Conservation (phyloP, 2,329 filamentous ascomycete species). For the Aspergillus tamarii region DNA sequence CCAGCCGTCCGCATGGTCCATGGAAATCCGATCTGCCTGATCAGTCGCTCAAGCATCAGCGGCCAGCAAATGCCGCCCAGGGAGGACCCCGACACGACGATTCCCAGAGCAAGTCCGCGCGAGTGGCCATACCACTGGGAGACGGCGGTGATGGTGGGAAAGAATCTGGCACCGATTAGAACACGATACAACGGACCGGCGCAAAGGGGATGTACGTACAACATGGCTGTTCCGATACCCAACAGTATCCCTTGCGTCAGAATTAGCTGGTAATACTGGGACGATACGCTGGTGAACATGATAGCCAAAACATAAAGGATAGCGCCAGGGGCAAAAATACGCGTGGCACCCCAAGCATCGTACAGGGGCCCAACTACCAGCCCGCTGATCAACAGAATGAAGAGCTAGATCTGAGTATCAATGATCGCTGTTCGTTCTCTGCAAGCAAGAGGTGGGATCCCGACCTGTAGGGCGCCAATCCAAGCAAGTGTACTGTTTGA, state of each 20-base stretch:
- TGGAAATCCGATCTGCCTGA: too few species aligned
- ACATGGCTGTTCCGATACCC: not conserved
- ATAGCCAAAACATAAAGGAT: slow-evolving; percentile 28
- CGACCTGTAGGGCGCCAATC: slow-evolving; percentile 58
- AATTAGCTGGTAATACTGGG: slow-evolving; percentile 8
- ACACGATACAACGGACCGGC: too few species aligned
- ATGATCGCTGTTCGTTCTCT: too few species aligned
- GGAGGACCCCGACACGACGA: too few species aligned
- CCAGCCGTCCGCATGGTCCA: too few species aligned
- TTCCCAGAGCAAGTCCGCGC: too few species aligned
- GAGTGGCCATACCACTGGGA: slow-evolving; percentile 49
- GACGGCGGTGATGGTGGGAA: not conserved
- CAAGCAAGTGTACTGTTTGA: slow-evolving; percentile 48
- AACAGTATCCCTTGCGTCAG: slow-evolving; percentile 7
- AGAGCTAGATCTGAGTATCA: not conserved
- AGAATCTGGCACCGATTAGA: not conserved
- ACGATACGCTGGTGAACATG: slow-evolving; percentile 5
- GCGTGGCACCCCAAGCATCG: slow-evolving; percentile 64
- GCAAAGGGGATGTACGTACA: not conserved
- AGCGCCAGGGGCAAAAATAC: slow-evolving; percentile 52
- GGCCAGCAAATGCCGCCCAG: too few species aligned
- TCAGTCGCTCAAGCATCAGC: too few species aligned
- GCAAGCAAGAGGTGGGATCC: not conserved
- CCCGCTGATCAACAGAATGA: slow-evolving; percentile 3
- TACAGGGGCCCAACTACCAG: slow-evolving; percentile 64